phyloP scores from a whole-genome alignment of 2,329 filamentous ascomycete genomes.

The Teratosphaeria epicoccoides region DNA sequence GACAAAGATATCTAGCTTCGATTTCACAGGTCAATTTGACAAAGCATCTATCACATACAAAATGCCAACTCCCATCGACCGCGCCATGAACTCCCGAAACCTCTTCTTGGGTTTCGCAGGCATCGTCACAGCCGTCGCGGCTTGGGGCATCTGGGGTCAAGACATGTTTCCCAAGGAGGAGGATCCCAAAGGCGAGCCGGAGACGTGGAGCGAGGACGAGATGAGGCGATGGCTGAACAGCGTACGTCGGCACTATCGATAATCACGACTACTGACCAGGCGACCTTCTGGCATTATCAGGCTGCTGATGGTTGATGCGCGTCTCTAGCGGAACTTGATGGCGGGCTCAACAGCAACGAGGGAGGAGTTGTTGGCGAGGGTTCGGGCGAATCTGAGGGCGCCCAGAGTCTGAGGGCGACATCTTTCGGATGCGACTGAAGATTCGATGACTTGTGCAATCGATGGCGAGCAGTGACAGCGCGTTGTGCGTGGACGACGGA shows the following conservation, averaged over 20 bases:
- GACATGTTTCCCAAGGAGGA: constrained; percentile 67
- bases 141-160: constrained; percentile 74
- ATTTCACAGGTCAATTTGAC: background rate
- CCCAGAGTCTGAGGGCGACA: constrained; percentile 19
- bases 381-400: constrained; percentile 56
- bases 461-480: background rate
- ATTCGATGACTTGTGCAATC: background rate
- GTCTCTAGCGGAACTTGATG: constrained; percentile 52
- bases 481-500: background rate
- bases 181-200: constrained; percentile 68
- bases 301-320: background rate
- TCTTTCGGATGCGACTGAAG: background rate
- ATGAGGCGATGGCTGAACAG: constrained; percentile 68
- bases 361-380: constrained; percentile 55
- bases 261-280: background rate
- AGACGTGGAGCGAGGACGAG: constrained; percentile 69
- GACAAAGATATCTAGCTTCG: too few species aligned
- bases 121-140: constrained; percentile 68
- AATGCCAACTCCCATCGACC: constrained; percentile 42
- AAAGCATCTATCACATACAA: constrained; percentile 11
- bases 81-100: constrained; percentile 34
- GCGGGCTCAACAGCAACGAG: constrained; percentile 49
- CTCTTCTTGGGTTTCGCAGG: constrained; percentile 60
- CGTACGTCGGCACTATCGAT: constrained; percentile 43
- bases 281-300: background rate